Conservation (phyloP, 2,329 filamentous ascomycete genomes). For the Fusarium compactum region DNA sequence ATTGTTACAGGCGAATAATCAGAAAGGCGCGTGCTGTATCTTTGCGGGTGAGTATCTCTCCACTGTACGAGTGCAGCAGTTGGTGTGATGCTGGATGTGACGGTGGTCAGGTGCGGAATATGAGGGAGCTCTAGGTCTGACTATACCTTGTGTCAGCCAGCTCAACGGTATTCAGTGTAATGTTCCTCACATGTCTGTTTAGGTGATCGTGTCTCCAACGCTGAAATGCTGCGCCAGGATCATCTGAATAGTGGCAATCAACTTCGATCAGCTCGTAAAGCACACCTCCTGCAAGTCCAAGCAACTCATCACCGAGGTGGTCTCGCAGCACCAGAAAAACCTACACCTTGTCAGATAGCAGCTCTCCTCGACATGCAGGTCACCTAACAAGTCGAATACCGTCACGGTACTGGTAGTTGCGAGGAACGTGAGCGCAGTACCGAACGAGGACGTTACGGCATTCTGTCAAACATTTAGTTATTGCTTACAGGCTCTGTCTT, state of each 20-base stretch:
- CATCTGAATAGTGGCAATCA: conserved; percentile 58
- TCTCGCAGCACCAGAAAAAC: conserved; percentile 58
- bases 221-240: conserved; percentile 60
- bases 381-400: conserved; percentile 56
- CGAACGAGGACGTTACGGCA: conserved; percentile 60
- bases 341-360: conserved; percentile 38
- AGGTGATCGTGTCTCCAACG: conserved; percentile 61
- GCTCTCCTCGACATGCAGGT: background rate
- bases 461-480: conserved; percentile 48
- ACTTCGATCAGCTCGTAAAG: conserved; percentile 62
- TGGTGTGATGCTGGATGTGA: conserved; percentile 57
- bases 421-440: conserved; percentile 58
- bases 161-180: background rate
- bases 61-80: conserved; percentile 54
- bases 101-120: conserved; percentile 61
- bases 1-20: conserved; percentile 49
- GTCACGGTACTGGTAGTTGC: conserved; percentile 61
- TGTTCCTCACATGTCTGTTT: conserved; percentile 55
- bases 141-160: conserved; percentile 43
- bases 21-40: conserved; percentile 57
- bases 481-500: background rate
- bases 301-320: conserved; percentile 59
- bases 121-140: conserved; percentile 59
- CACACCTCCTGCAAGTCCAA: conserved; percentile 59
- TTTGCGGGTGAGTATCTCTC: conserved; percentile 53